Base-by-base conservation (phyloP, 768 basidiomycete genomes). In the Boletus tylopilopsis region DNA sequence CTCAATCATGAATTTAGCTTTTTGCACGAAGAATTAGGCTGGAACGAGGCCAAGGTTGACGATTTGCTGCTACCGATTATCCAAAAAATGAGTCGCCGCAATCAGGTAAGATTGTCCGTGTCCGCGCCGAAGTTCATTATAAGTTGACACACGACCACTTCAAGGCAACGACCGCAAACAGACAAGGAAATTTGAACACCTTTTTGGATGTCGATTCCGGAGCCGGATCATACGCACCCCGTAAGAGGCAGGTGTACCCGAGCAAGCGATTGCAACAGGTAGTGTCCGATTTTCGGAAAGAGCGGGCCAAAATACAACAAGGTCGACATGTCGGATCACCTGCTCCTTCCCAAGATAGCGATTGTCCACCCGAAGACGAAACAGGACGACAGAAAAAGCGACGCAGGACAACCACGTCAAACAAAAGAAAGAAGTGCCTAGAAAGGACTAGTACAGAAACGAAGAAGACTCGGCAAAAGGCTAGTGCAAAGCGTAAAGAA, bases 31-130 rank as follows among this genome's bases (percentile, higher is more conserved):
- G 94, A 96, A 59, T 76, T 97, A 10, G 78, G 84, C 12, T 97
- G 94, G 94, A 71, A 74, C 13, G 79, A 85, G 56, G 66, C 66
- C 19, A 96, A 95, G 70, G 90, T 92, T 0, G 91, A 96, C 60
- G 92, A 95, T 42, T 76, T 93, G 24, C 71, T 97, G n/a, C 71
- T 92, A 38, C 94, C 94, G 15, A 91, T 96, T 59, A 89, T 97
- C 37, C 91, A 89, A 57, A 88, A 81, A 59, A 87, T 95, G 75
- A 86, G 81, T 54, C 85, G 85, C 60, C 86, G 92, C 22, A 79
- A 77, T 19, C 86, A 92, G 71, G 89, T 85, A 50, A 46, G 73
- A 57, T 25, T 21, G 21, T 47, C 39, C 34, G 12, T 35, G 21
- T 16, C 19, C 19, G 29, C 15, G 47, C n/a, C 49, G 22, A 29